Evolutionary conservation across 2,329 filamentous ascomycete species (phyloP), one percentile per base, ranked within the genome.

Genomic region (Hirsutella rhossiliensis): DNA sequence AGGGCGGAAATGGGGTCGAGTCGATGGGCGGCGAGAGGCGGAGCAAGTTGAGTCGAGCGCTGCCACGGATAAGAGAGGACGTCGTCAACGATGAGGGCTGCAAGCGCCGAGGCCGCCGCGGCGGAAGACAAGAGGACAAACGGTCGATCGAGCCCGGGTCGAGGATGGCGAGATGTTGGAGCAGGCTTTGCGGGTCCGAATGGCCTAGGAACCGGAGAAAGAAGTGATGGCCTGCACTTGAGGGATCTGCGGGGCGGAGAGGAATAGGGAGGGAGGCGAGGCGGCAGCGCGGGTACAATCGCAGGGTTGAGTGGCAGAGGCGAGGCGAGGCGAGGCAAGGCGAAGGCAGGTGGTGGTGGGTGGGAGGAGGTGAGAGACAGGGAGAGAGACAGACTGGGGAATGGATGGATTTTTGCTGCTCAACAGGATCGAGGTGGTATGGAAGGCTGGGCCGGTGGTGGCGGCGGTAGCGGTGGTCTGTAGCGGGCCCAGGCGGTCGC

Each of bases 401-500:
- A 36, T 45, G 41, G 42, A 42, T 37, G 34, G 34, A 37, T 19
- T 37, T 37, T 37, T 32, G 31, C 31, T 32, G 12, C 31, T n/a
- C 31, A 13, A n/a, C 12, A 13, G 31, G 31, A 13, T 41, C 40
- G 8, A n/a, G 27, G 43, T 13, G 15, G 32, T 23, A 32, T 27
- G 18, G 41, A 41, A n/a, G 30, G 34, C n/a, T 39, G 20, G 20
- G 34, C 28, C 31, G 31, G 27, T 17, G 38, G 34, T 34, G 41
- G 34, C 47, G 45, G 23, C 46, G 45, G 30, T 32, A 9, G 30
- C 30, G n/a, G n/a, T n/a, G n/a, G n/a, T n/a, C 31, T 32, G 12
- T 32, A n/a, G 31, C 31, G 12, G 31, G 31, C n/a, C 31, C 31
- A 32, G 8, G 31, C 31, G 31, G 31, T 32, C 31, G 31, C 31